Evolutionary conservation across 2,329 filamentous ascomycete genomes (phyloP), one percentile per base, ranked within the genome.

Genomic region (Albifimbria verrucaria): DNA sequence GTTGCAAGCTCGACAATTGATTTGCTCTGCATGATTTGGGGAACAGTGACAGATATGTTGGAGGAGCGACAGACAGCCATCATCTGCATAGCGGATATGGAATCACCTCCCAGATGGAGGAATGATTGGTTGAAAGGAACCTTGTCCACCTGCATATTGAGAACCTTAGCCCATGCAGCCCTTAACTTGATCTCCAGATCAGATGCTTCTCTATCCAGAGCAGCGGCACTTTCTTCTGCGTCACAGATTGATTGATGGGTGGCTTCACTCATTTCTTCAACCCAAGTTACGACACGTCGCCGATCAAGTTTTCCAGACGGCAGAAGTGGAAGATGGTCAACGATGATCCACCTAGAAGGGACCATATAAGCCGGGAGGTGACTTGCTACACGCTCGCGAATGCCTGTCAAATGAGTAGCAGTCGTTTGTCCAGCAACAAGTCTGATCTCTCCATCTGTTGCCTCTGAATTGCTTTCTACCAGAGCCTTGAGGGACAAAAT

Each of bases 11-110:
- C 57, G 2, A 61, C 4, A 20, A 61, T 57, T 18, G 59, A 61
- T 45, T 58, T 61, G 59, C 52, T 49, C 26, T 52, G 53, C 55
- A 61, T 61, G 9, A 61, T 61, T 26, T 61, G 59, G 1, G 57
- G 26, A 12, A 61, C 55, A 0, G 59, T 54, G 2, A 61, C 20
- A 42, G 50, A 43, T 46, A 61, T 58, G 5, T 54, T 22, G 1
- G 21, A 53, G 12, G 59, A 55, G n/a, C 59, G 54, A 1, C 59
- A 61, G 20, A 55, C 21, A 0, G 59, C 57, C 53, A 61, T 61
- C 3, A 61, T n/a, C 49, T 59, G 50, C 59, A 61, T 61, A 0
- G 59, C 59, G 0, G 59, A 61, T 22, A 61, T 61, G 1, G 59
- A 61, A 25, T 61, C 59, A 1, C 59, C 59, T 25, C 59, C 59